phyloP scores from a whole-genome alignment of 2,329 filamentous ascomycete genomes.

The Apiospora arundinis region DNA sequence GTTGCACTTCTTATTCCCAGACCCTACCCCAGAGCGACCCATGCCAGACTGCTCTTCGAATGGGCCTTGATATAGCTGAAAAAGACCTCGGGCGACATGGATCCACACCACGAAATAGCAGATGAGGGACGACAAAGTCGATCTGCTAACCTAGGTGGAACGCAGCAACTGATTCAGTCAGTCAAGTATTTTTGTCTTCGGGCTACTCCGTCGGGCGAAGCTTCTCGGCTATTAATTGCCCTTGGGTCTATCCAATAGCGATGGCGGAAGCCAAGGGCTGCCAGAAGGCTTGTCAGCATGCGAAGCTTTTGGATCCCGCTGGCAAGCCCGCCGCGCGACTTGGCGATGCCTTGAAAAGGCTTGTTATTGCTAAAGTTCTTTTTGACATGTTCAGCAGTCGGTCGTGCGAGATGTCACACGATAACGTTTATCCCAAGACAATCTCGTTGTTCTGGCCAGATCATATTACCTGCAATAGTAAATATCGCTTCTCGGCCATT shows the following conservation, averaged over 20 bases:
- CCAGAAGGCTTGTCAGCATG: background rate
- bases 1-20: background rate
- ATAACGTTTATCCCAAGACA: background rate
- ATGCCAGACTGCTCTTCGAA: background rate
- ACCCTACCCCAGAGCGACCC: background rate
- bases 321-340: background rate
- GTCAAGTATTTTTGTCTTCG: background rate
- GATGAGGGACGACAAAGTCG: background rate
- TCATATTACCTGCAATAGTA: background rate
- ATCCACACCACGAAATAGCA: background rate
- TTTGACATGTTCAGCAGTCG: background rate
- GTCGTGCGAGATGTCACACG: background rate
- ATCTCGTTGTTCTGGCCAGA: background rate
- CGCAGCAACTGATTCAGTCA: background rate
- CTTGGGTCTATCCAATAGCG: background rate
- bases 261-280: background rate
- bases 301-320: slow-evolving; percentile 13
- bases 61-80: background rate
- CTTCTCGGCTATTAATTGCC: background rate
- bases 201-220: background rate
- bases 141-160: background rate
- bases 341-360: background rate
- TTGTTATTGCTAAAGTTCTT: background rate
- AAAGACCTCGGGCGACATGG: background rate
- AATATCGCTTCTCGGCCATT: background rate